phyloP scores from a whole-genome alignment of 768 basidiomycete species.

The Rhodotorula diobovata region DNA sequence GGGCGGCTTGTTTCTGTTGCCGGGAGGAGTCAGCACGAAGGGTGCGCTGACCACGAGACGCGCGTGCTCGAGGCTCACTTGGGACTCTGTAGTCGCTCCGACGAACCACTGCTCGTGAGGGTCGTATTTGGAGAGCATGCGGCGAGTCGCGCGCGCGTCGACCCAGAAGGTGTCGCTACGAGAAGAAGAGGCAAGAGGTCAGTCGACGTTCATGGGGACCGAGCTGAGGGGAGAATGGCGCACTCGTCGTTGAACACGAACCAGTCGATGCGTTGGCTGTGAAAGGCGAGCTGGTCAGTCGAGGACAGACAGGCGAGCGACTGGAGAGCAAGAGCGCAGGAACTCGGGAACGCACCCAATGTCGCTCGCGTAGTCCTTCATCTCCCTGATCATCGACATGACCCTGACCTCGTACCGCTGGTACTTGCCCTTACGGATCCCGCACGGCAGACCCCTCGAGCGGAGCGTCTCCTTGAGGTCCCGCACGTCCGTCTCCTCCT shows the following conservation, averaged over 20 bases:
- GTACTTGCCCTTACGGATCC: slow-evolving; percentile 19
- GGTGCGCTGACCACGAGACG: too few species aligned
- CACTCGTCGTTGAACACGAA: slow-evolving; percentile 41
- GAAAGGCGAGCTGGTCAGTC: background rate
- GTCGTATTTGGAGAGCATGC: slow-evolving; percentile 34
- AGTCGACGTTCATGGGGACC: too few species aligned
- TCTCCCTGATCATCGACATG: slow-evolving; percentile 34
- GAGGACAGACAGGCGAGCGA: background rate
- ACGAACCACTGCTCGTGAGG: slow-evolving; percentile 26
- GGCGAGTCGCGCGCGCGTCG: slow-evolving; percentile 27
- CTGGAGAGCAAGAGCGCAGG: too few species aligned
- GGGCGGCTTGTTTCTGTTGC: slow-evolving; percentile 15
- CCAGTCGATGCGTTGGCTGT: slow-evolving; percentile 32
- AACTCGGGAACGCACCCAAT: slow-evolving; percentile 13
- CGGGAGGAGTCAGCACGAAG: too few species aligned
- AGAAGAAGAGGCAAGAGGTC: too few species aligned
- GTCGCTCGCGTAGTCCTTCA: slow-evolving; percentile 25
- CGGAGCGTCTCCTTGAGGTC: slow-evolving; percentile 13
- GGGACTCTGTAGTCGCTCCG: slow-evolving; percentile 34
- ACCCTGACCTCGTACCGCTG: slow-evolving; percentile 41
- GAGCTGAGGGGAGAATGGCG: background rate
- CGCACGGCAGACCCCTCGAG: slow-evolving; percentile 20
- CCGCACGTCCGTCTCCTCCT: slow-evolving; percentile 18
- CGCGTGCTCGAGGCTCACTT: too few species aligned
- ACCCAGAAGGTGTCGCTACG: slow-evolving; percentile 40